Percentiles rank a stretch among this genome's conserved stretches.
These are phyloP conservation scores for Amorphotheca resinae DNA, from an alignment of 495 filamentous ascomycete genomes.

Conservation along the genomic window DNA sequence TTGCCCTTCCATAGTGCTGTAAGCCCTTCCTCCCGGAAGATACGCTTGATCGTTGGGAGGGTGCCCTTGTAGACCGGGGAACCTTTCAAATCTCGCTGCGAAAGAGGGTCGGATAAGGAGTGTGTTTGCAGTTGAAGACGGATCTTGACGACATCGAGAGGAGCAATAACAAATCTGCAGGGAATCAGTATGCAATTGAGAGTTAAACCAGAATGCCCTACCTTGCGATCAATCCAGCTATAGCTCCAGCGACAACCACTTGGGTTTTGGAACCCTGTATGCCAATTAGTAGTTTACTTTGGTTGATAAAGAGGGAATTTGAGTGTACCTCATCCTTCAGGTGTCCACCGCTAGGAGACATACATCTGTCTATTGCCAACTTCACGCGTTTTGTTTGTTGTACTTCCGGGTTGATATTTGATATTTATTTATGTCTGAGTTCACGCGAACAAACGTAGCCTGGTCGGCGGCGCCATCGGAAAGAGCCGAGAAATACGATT, in stretches of 20 bases:
- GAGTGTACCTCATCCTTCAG: slow-evolving; percentile 74
- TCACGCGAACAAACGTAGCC: too few relatives aligned
- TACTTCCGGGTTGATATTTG: too few relatives aligned
- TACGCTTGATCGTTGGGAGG: slow-evolving; percentile 58
- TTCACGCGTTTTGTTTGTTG: not conserved
- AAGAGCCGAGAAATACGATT: too few relatives aligned
- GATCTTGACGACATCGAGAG: slow-evolving; percentile 93
- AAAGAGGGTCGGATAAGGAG: slow-evolving; percentile 53
- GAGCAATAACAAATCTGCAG: slow-evolving; percentile 72
- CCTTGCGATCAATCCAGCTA: slow-evolving; percentile 83
- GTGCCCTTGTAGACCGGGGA: slow-evolving; percentile 73
- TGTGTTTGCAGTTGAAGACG: slow-evolving; percentile 84
- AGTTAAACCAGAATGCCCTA: slow-evolving; percentile 19
- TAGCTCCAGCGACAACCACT: slow-evolving; percentile 71
- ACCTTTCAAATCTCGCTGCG: slow-evolving; percentile 29
- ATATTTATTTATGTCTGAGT: too few relatives aligned
- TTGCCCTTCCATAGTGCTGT: slow-evolving; percentile 96
- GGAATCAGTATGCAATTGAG: not conserved
- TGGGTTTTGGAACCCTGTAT: slow-evolving; percentile 66
- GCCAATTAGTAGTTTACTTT: slow-evolving; percentile 1
- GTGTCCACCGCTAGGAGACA: slow-evolving; percentile 61
- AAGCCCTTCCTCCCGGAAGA: slow-evolving; percentile 67
- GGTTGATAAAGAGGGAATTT: not conserved
- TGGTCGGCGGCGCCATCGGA: too few relatives aligned
- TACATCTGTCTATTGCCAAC: slow-evolving; percentile 34